These are phyloP conservation scores for Colletotrichum sp. DNA, from an alignment of 2,329 filamentous ascomycete species.

Conservation along the genomic window DNA sequence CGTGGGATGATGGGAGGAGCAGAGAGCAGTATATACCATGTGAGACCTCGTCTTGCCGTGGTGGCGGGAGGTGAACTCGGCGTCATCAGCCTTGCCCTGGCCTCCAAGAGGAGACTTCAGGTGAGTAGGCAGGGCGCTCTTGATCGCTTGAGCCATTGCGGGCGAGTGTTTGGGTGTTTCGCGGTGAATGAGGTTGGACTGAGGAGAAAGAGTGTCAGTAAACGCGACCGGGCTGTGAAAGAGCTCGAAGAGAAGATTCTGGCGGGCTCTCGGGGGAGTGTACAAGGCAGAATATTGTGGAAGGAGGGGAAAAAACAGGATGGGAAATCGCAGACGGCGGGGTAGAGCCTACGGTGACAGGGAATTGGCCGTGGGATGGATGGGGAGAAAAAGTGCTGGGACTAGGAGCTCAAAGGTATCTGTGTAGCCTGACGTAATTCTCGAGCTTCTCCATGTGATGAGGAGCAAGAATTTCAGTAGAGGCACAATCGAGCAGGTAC, in stretches of 20 bases:
- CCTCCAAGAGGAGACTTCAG: conserved; percentile 64
- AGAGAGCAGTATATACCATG: conserved; percentile 67
- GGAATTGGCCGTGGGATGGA: conserved; percentile 6
- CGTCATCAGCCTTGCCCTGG: conserved; percentile 45
- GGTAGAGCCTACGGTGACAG: conserved; percentile 11
- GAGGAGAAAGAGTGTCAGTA: conserved; percentile 2
- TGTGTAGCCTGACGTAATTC: conserved; percentile 22
- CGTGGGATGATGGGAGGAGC: background rate
- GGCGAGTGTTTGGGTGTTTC: conserved; percentile 14
- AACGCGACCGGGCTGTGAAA: background rate
- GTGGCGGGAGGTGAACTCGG: conserved; percentile 67
- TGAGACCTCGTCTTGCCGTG: conserved; percentile 87
- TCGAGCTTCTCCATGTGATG: conserved; percentile 17
- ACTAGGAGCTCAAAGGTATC: conserved; percentile 7
- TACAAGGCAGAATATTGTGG: background rate
- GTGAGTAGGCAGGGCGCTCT: conserved; percentile 82
- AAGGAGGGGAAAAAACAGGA: background rate
- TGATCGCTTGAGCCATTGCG: conserved; percentile 73
- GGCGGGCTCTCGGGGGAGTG: background rate
- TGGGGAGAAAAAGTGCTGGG: background rate
- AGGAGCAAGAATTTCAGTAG: background rate
- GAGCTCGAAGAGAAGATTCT: background rate
- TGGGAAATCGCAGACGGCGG: conserved; percentile 10
- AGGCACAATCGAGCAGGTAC: background rate
- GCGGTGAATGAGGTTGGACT: conserved; percentile 2